Evolutionary conservation across 192 early-diverging fungal genomes (phyloP).

Genomic region (Mortierella antarctica): DNA sequence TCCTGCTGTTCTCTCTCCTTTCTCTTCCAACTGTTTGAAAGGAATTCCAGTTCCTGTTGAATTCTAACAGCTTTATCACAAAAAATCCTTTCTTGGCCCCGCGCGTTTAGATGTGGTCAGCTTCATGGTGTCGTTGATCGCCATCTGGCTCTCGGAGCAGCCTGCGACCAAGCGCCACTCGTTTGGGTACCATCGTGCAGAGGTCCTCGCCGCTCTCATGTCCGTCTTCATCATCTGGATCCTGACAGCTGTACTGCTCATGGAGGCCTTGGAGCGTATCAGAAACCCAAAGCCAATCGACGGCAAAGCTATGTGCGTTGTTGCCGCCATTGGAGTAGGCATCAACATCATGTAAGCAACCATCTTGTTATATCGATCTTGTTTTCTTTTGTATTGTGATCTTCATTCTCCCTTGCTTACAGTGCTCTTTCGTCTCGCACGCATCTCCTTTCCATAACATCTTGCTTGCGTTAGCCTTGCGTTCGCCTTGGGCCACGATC

Average conservation of each 20-base stretch:
- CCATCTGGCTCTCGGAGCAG: constrained; percentile 53
- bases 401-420: not conserved
- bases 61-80: no score
- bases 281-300: constrained; percentile 71
- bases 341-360: constrained; percentile 78
- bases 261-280: constrained; percentile 78
- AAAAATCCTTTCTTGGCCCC: not conserved
- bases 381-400: not conserved
- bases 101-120: constrained; percentile 70
- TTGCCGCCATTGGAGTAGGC: constrained; percentile 75
- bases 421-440: not conserved
- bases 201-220: constrained; percentile 81
- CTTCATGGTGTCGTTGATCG: constrained; percentile 76
- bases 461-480: constrained; percentile 51
- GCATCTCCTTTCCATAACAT: constrained; percentile 2
- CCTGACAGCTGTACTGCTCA: constrained; percentile 72
- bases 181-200: constrained; percentile 82
- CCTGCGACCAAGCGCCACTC: constrained; percentile 58
- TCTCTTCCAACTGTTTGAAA: not conserved
- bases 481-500: constrained; percentile 63
- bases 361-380: not conserved
- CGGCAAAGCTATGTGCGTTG: constrained; percentile 76
- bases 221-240: constrained; percentile 87
- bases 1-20: not conserved
- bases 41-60: no score